Evolutionary conservation across 2,329 filamentous ascomycete species (phyloP).

Genomic region (Alternaria viburni): DNA sequence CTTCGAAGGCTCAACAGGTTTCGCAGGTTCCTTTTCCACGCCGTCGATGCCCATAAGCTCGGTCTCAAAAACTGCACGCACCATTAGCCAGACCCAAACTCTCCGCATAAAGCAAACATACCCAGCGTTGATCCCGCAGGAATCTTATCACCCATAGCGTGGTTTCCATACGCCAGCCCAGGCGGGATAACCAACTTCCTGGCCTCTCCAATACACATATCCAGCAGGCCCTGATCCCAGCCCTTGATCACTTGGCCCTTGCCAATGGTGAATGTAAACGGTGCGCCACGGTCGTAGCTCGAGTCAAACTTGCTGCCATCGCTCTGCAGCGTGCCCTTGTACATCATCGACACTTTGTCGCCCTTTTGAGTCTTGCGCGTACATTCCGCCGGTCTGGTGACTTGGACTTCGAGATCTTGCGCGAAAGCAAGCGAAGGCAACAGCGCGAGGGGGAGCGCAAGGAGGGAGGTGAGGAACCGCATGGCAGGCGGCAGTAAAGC

Average conservation of each 20-base stretch:
- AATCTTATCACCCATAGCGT: constrained; percentile 72
- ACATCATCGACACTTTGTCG: constrained; percentile 57
- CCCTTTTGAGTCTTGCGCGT: constrained; percentile 53
- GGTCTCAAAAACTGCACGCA: constrained; percentile 80
- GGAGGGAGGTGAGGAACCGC: constrained; percentile 34
- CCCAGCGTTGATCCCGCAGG: constrained; percentile 78
- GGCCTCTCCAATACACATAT: constrained; percentile 97
- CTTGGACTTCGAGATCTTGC: constrained; percentile 49
- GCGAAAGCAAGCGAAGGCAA: constrained; percentile 30
- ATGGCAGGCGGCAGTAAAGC: constrained; percentile 31
- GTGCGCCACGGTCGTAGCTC: constrained; percentile 75
- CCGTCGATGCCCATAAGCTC: constrained; percentile 82
- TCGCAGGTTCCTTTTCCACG: constrained; percentile 31
- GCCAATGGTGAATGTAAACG: constrained; percentile 82
- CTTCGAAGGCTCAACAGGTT: background rate
- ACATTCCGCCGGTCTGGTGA: constrained; percentile 51
- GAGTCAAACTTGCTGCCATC: constrained; percentile 85
- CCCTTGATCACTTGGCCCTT: constrained; percentile 86
- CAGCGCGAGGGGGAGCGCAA: constrained; percentile 29
- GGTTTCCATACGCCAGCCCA: constrained; percentile 79
- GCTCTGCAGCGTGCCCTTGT: constrained; percentile 56
- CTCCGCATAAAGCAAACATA: constrained; percentile 50
- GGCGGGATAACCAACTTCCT: constrained; percentile 88
- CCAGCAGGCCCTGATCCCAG: constrained; percentile 88
- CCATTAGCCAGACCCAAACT: constrained; percentile 16